Conservation (phyloP, 1,139 yeast genomes). For the Pichia sp. region DNA sequence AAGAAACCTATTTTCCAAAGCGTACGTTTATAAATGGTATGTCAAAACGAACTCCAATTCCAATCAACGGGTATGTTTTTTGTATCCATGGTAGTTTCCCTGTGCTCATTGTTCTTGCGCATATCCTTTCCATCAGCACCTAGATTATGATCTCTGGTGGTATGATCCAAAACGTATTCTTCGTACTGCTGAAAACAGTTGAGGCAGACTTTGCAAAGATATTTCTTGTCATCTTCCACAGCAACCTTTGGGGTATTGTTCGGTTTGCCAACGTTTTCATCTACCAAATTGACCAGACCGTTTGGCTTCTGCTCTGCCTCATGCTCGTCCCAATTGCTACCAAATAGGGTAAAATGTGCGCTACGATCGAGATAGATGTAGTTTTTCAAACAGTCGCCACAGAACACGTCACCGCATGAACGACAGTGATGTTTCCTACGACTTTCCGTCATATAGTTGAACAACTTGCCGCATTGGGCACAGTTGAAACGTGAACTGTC, state of each 20-base stretch:
- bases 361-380: constrained; percentile 56
- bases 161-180: constrained; percentile 37
- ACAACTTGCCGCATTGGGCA: constrained; percentile 60
- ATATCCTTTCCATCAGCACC: constrained; percentile 23
- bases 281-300: neutral
- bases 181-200: constrained; percentile 69
- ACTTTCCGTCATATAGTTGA: constrained; percentile 60
- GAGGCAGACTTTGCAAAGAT: constrained; percentile 73
- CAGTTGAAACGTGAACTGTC: constrained; percentile 64
- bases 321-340: constrained; percentile 20
- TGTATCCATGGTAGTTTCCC: constrained; percentile 22
- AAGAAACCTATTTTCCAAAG: neutral
- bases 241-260: neutral
- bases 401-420: constrained; percentile 87
- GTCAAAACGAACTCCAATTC: constrained; percentile 69
- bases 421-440: constrained; percentile 87
- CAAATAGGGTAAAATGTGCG: constrained; percentile 71
- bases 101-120: constrained; percentile 22
- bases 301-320: neutral
- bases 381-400: constrained; percentile 62
- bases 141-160: constrained; percentile 29
- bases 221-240: constrained; percentile 22
- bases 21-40: neutral
- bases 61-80: constrained; percentile 66
- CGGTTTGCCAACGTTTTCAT: neutral